Percentiles rank a stretch among this genome's conserved stretches.
Evolutionary conservation across 2,329 filamentous ascomycete species (phyloP).

Genomic region (Fusarium sp.): DNA sequence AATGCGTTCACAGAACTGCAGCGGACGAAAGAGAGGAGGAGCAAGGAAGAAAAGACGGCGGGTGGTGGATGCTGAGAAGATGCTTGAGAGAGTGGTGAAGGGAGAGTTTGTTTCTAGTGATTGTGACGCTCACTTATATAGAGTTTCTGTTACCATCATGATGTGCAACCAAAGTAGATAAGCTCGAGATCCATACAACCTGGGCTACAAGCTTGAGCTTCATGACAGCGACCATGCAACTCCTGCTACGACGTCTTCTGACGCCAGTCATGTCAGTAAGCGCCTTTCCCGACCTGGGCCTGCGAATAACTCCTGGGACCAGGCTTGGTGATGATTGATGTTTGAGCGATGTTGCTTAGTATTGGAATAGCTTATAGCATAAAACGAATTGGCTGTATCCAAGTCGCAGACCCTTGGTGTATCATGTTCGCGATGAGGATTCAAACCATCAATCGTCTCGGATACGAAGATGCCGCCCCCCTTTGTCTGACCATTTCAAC

Average conservation of each 20-base stretch:
- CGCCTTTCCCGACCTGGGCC: conserved; percentile 12
- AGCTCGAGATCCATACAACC: conserved; percentile 25
- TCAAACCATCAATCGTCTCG: conserved; percentile 33
- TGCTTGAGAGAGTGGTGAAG: conserved; percentile 29
- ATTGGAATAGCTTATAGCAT: conserved; percentile 5
- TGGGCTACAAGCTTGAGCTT: conserved; percentile 9
- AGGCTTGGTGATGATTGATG: conserved; percentile 3
- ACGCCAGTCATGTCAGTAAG: conserved; percentile 12
- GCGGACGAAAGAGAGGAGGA: conserved; percentile 23
- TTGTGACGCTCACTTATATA: conserved; percentile 39
- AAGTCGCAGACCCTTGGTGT: conserved; percentile 23
- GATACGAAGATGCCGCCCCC: conserved; percentile 39
- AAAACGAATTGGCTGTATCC: conserved; percentile 7
- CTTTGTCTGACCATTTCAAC: neutral
- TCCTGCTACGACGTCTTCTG: conserved; percentile 21
- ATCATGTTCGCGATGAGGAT: conserved; percentile 10
- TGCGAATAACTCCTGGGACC: conserved; percentile 6
- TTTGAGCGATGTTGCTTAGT: conserved; percentile 2
- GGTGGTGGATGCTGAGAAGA: conserved; percentile 17
- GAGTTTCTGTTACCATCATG: conserved; percentile 4
- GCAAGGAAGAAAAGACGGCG: conserved; percentile 24
- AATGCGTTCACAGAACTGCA: conserved; percentile 47
- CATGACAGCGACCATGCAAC: conserved; percentile 27
- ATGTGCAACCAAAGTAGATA: conserved; percentile 27
- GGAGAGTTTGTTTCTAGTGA: conserved; percentile 18